Evolutionary conservation across 2,329 filamentous ascomycete species (phyloP).

Genomic region (Stachybotrys chlorohalonatus): DNA sequence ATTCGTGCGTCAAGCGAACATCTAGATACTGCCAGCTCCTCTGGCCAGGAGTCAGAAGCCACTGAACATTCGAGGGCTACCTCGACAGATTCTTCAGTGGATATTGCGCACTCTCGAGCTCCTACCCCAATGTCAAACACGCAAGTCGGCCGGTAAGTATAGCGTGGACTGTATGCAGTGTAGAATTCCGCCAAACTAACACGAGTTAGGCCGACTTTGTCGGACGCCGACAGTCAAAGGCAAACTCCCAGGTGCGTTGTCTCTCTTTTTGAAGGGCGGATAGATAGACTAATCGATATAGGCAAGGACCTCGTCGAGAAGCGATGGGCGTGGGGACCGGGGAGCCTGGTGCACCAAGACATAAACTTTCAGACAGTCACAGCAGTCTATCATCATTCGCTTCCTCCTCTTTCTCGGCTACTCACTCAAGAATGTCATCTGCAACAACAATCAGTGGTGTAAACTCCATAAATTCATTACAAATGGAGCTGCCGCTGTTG

Average conservation of each 20-base stretch:
- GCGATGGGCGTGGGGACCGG: neutral
- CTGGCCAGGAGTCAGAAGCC: conserved; percentile 4
- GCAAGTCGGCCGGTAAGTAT: conserved; percentile 15
- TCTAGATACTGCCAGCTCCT: conserved; percentile 11
- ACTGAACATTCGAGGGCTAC: conserved; percentile 18
- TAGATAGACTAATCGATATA: neutral
- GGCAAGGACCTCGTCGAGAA: neutral
- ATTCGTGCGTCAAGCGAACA: conserved; percentile 13
- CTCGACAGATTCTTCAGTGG: conserved; percentile 20
- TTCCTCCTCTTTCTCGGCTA: conserved; percentile 33
- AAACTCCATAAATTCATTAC: conserved; percentile 10
- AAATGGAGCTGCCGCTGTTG: conserved; percentile 23
- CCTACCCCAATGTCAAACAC: conserved; percentile 11
- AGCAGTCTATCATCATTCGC: conserved; percentile 43
- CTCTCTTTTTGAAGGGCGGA: no score
- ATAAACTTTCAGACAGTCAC: conserved; percentile 36
- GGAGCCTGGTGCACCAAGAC: conserved; percentile 6
- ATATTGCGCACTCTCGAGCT: conserved; percentile 4
- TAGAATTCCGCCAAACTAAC: neutral
- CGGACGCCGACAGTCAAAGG: neutral
- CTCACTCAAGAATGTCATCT: conserved; percentile 45
- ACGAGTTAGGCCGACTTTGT: neutral
- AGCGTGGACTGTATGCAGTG: neutral
- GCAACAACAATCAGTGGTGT: conserved; percentile 39
- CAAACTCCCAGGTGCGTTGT: neutral